phyloP scores from a whole-genome alignment of 1,139 yeast species.

The Debaryomycetaceae sp. region DNA sequence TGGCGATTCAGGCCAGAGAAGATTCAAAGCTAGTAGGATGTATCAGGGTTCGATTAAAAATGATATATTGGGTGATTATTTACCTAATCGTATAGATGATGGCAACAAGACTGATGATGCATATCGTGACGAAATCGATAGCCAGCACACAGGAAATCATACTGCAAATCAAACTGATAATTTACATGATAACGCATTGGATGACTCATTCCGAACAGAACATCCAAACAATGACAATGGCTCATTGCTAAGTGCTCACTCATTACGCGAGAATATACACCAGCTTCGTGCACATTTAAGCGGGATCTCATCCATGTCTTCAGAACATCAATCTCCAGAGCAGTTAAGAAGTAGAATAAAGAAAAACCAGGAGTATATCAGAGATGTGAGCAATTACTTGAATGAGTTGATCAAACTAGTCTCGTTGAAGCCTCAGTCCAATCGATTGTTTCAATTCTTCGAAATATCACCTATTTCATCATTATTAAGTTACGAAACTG shows the following conservation, averaged over 20 bases:
- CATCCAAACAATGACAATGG: constrained; percentile 8
- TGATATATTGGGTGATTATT: not conserved
- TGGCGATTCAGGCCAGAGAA: not conserved
- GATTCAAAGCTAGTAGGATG: not conserved
- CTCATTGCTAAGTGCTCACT: constrained; percentile 17
- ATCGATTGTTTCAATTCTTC: constrained; percentile 76
- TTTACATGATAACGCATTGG: not conserved
- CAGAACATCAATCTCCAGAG: constrained; percentile 32
- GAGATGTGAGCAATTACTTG: constrained; percentile 59
- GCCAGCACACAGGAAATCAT: not conserved
- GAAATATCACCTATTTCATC: constrained; percentile 89
- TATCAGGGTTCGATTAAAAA: not conserved
- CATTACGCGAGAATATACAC: constrained; percentile 24
- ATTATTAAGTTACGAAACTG: constrained; percentile 75
- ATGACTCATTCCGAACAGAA: not conserved
- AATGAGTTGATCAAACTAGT: constrained; percentile 56
- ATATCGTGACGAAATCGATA: not conserved
- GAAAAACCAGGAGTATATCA: constrained; percentile 37
- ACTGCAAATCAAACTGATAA: not conserved
- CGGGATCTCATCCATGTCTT: constrained; percentile 22
- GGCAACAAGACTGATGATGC: not conserved
- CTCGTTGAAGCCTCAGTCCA: constrained; percentile 75
- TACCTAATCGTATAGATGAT: not conserved
- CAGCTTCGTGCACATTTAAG: constrained; percentile 32
- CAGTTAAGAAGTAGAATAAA: constrained; percentile 18